These are phyloP conservation scores for Plantago major DNA, from an alignment of 257 asterid genomes.

Conservation along the genomic window DNA sequence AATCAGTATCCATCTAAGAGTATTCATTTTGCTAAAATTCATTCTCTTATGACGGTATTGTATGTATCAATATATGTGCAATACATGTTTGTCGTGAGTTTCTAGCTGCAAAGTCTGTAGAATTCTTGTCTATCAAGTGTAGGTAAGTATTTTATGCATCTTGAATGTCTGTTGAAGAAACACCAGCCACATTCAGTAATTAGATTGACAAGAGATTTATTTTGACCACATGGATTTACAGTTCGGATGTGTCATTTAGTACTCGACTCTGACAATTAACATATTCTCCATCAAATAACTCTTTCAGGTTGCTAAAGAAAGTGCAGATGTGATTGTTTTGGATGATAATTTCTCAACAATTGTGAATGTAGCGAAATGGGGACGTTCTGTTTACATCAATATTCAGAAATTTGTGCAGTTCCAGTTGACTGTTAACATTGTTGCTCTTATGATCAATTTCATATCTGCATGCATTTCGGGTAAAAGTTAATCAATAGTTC, in stretches of 20 bases:
- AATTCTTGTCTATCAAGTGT: too few relatives aligned
- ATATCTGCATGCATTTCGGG: constrained; percentile 86
- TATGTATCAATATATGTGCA: too few relatives aligned
- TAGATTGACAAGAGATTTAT: too few relatives aligned
- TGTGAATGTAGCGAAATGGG: constrained; percentile 95
- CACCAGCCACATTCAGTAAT: too few relatives aligned
- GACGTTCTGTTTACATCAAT: constrained; percentile 93
- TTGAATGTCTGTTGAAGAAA: too few relatives aligned
- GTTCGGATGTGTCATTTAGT: neutral
- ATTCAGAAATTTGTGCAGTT: constrained; percentile 97
- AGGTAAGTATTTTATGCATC: too few relatives aligned
- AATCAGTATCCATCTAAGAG: neutral
- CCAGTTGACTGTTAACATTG: constrained; percentile 90
- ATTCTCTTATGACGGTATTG: too few relatives aligned
- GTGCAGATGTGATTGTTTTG: constrained; percentile 89
- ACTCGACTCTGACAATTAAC: neutral
- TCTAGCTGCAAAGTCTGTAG: too few relatives aligned
- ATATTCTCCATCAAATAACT: constrained; percentile 10
- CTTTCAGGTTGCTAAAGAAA: constrained; percentile 93
- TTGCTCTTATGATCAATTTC: constrained; percentile 89
- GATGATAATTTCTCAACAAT: constrained; percentile 95
- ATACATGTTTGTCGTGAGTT: too few relatives aligned
- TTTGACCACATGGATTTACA: neutral
- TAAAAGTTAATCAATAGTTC: constrained; percentile 1
- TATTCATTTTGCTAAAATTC: too few relatives aligned